These are phyloP conservation scores for Bombardia bombarda DNA, from an alignment of 495 filamentous ascomycete species.

Conservation along the genomic window DNA sequence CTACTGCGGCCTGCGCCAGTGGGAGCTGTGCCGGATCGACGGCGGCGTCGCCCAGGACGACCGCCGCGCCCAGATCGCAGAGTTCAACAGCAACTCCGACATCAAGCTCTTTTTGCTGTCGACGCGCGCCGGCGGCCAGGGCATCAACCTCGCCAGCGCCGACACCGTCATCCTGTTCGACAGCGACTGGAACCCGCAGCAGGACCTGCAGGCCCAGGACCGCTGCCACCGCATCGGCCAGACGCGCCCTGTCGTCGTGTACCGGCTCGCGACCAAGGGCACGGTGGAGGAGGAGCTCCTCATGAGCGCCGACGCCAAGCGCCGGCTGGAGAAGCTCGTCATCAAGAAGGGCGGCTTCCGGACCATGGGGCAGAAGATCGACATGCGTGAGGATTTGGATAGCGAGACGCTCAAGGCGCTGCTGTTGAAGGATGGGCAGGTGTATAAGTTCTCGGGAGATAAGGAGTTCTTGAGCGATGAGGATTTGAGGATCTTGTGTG, in stretches of 20 bases:
- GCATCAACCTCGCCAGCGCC: slow-evolving; percentile 94
- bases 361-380: slow-evolving; percentile 52
- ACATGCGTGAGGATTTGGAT: slow-evolving; percentile 41
- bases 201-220: slow-evolving; percentile 93
- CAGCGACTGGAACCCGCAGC: slow-evolving; percentile 96
- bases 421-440: slow-evolving; percentile 56
- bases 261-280: slow-evolving; percentile 84
- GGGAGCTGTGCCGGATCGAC: slow-evolving; percentile 86
- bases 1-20: slow-evolving; percentile 67
- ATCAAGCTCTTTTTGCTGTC: slow-evolving; percentile 79
- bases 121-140: slow-evolving; percentile 87
- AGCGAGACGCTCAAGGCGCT: slow-evolving; percentile 52
- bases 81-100: slow-evolving; percentile 67
- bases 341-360: slow-evolving; percentile 83
- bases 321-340: slow-evolving; percentile 88
- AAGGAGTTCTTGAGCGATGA: slow-evolving; percentile 62
- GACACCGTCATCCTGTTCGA: slow-evolving; percentile 97
- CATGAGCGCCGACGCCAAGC: slow-evolving; percentile 83
- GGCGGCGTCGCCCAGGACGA: slow-evolving; percentile 76
- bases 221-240: slow-evolving; percentile 93
- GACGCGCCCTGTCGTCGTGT: slow-evolving; percentile 86
- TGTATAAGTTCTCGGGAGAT: slow-evolving; percentile 48
- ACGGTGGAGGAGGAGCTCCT: slow-evolving; percentile 89
- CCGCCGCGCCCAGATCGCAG: slow-evolving; percentile 71
- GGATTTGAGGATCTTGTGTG: slow-evolving; percentile 73